Conservation (phyloP, 2,329 filamentous ascomycete species). For the Harringtonia aguacate region DNA sequence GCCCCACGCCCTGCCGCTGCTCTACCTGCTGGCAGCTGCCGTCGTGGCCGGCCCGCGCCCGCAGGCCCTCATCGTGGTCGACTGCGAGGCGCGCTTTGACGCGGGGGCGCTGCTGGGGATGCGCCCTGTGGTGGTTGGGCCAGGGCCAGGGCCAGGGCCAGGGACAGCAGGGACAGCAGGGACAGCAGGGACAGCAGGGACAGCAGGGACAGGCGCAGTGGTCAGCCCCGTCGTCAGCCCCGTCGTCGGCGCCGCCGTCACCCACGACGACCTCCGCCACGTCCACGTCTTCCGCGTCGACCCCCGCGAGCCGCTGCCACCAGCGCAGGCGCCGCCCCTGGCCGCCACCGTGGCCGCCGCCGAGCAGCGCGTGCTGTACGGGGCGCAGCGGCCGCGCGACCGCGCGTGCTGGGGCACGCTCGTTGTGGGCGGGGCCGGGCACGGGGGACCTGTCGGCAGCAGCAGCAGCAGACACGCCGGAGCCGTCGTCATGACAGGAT, state of each 20-base stretch:
- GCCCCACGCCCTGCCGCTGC: conserved; percentile 36
- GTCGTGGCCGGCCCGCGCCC: conserved; percentile 35
- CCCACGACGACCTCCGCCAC: conserved; percentile 31
- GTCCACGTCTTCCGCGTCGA: conserved; percentile 37
- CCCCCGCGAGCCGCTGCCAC: too few relatives aligned
- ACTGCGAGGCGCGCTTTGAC: conserved; percentile 46
- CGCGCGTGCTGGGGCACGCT: conserved; percentile 50
- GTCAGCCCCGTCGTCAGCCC: too few relatives aligned
- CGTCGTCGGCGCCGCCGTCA: conserved; percentile 4
- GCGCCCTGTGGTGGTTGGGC: conserved; percentile 3
- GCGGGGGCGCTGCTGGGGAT: conserved; percentile 30
- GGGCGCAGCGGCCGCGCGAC: conserved; percentile 27
- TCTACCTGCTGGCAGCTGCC: conserved; percentile 43
- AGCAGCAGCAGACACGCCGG: conserved; percentile 15
- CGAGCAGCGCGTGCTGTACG: conserved; percentile 40
- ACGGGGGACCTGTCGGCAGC: conserved; percentile 12
- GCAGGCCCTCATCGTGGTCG: conserved; percentile 42
- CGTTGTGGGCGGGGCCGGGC: conserved; percentile 31
- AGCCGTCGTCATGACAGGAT: conserved; percentile 24
- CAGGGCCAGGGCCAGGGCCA: too few relatives aligned
- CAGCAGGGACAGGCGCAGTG: too few relatives aligned
- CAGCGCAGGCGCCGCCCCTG: conserved; percentile 10
- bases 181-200: background rate
- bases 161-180: background rate
- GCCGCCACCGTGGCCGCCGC: conserved; percentile 26